A percentile compares a stretch with the other conserved stretches of the same genome.
Evolutionary conservation across 257 asterid species (phyloP).

Genomic region (Leonotis leonurus): DNA sequence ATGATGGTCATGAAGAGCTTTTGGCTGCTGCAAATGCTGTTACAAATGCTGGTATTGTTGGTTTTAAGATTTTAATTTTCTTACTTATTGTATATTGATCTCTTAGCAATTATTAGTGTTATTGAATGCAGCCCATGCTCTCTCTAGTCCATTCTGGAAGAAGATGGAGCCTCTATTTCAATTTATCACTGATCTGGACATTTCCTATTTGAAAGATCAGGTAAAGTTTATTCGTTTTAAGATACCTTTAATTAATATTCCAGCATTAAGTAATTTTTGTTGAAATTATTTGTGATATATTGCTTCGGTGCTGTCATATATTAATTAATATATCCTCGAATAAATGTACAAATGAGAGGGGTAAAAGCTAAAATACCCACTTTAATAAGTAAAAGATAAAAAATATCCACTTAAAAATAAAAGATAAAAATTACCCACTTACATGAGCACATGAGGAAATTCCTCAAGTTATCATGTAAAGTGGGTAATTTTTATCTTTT

Average conservation of each 20-base stretch:
- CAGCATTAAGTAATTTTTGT: not conserved
- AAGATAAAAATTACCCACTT: too few species aligned
- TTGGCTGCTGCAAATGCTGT: slow-evolving; percentile 86
- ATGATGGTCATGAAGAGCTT: slow-evolving; percentile 90
- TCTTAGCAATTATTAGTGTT: slow-evolving; percentile 24
- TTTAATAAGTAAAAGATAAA: too few species aligned
- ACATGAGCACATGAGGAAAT: too few species aligned
- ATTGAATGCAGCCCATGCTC: slow-evolving; percentile 58
- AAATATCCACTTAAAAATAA: too few species aligned
- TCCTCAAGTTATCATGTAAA: too few species aligned
- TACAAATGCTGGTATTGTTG: slow-evolving; percentile 53
- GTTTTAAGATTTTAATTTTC: slow-evolving; percentile 14
- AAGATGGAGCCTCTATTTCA: slow-evolving; percentile 70
- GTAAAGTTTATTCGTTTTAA: slow-evolving; percentile 28
- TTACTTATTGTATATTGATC: slow-evolving; percentile 8
- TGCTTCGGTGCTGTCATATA: not conserved
- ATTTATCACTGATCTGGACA: slow-evolving; percentile 60
- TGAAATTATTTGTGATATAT: not conserved
- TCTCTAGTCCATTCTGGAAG: slow-evolving; percentile 76
- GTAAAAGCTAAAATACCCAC: too few species aligned
- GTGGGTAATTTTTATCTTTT: too few species aligned
- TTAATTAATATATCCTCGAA: not conserved
- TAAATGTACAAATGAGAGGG: not conserved
- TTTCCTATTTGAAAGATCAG: slow-evolving; percentile 67
- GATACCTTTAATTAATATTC: slow-evolving; percentile 13